Evolutionary conservation across 208 protist species (phyloP), one percentile per base, ranked within the genome.

Genomic region (Crithidia sp.): DNA sequence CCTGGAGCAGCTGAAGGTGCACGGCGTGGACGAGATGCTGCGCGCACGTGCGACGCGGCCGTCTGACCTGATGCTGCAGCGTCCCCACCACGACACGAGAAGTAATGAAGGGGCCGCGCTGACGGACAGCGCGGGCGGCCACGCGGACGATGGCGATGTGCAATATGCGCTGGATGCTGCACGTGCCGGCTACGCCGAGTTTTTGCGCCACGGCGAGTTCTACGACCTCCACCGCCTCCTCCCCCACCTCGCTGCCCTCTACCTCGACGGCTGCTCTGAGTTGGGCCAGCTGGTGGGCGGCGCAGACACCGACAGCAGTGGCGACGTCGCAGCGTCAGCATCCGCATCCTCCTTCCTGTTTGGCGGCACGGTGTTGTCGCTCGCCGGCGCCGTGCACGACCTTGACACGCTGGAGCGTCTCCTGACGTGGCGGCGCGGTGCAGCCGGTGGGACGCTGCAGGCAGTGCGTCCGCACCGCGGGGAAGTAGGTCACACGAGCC

Each of bases 151-250:
- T 49, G 9, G 45, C 45, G 12, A 13, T 13, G 45, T 13, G 45
- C 9, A 14, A 13, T 49, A 7, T 49, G 45, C 19, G 13, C 7
- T n/a, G n/a, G 62, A 67, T 16, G 7, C 62, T 4, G 9, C 53
- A 36, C 62, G 62, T 4, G 49, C 37, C 4, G 62, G 47, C 13
- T 57, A 67, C 49, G 62, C 47, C 2, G 49, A 40, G 16, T 28
- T 45, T 36, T 16, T 57, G 62, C 62, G 62, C 0, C 62, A 67
- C 62, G 37, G 62, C 49, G 62, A 67, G 49, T 57, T 67, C 9
- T 36, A 67, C 62, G n/a, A 19, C 3, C 49, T 67, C 14, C 62
- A 17, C 12, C 49, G 62, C 17, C 49, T 50, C 4, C 62, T 67
- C 13, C 62, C 62, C 8, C 49, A 19, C 7, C 62, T 67, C 14